Percentiles rank a stretch among this genome's conserved stretches.
phyloP scores from a whole-genome alignment of 1,139 yeast species.

The Wickerhamomyces sp. region DNA sequence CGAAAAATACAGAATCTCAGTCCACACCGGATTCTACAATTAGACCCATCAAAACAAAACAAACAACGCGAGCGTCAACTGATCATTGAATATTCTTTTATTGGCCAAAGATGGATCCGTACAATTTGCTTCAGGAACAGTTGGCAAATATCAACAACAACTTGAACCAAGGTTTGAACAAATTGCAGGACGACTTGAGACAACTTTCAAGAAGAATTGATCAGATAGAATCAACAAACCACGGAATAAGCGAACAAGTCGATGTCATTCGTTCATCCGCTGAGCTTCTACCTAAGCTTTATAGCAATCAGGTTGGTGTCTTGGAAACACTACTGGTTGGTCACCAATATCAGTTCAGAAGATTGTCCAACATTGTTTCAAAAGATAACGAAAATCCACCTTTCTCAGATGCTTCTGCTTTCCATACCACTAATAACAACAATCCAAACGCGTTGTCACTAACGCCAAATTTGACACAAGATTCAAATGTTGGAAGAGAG shows the following conservation, averaged over 20 bases:
- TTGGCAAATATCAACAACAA: constrained; percentile 15
- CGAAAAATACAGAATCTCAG: background rate
- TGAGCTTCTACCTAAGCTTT: constrained; percentile 16
- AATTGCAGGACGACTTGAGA: constrained; percentile 17
- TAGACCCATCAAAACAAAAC: background rate
- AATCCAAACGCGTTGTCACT: background rate
- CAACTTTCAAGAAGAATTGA: constrained; percentile 18
- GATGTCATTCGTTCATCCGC: constrained; percentile 9
- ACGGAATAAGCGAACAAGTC: constrained; percentile 9
- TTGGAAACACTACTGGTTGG: constrained; percentile 15
- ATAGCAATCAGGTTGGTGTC: constrained; percentile 13
- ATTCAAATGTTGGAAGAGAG: background rate
- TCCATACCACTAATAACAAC: background rate
- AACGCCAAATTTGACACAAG: background rate
- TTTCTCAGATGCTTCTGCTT: constrained; percentile 1
- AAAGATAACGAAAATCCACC: constrained; percentile 5
- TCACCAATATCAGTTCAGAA: constrained; percentile 17
- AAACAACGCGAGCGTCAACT: background rate
- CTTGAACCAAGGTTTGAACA: constrained; percentile 12
- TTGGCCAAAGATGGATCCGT: constrained; percentile 16
- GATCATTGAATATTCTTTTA: background rate
- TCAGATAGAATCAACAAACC: constrained; percentile 13
- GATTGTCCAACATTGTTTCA: constrained; percentile 9
- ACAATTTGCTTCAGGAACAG: constrained; percentile 21
- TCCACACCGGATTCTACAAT: background rate